Conservation (phyloP, 306 rosid species). For the Prunus mume region DNA sequence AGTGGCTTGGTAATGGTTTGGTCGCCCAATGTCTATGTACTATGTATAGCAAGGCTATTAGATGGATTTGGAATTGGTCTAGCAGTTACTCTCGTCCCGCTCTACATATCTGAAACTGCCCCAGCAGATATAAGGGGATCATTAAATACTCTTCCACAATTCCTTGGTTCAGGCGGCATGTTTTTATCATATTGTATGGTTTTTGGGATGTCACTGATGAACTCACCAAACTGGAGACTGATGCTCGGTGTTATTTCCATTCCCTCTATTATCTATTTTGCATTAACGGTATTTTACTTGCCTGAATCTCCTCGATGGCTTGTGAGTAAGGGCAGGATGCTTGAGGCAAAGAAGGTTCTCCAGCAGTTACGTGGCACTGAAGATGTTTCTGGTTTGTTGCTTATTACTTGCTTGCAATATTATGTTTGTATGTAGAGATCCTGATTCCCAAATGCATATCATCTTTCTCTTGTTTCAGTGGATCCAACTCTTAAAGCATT, state of each 20-base stretch:
- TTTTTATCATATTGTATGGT: constrained; percentile 73
- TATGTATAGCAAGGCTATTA: constrained; percentile 59
- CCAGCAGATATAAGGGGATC: constrained; percentile 83
- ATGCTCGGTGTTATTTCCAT: constrained; percentile 80
- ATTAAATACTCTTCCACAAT: constrained; percentile 81
- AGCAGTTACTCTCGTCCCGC: constrained; percentile 73
- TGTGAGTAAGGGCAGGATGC: constrained; percentile 82
- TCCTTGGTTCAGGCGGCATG: constrained; percentile 81
- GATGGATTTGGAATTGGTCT: constrained; percentile 90
- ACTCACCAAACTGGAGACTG: constrained; percentile 66
- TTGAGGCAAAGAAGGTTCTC: constrained; percentile 73
- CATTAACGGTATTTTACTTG: constrained; percentile 63
- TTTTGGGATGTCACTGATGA: constrained; percentile 54
- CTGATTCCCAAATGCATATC: neutral
- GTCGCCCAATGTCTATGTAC: constrained; percentile 73
- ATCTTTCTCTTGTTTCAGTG: neutral
- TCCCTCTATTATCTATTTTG: constrained; percentile 59
- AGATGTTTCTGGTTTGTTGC: constrained; percentile 72
- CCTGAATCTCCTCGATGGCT: constrained; percentile 93
- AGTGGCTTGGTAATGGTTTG: constrained; percentile 74
- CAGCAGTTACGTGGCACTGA: constrained; percentile 70
- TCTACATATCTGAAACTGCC: constrained; percentile 80
- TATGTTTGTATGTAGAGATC: neutral
- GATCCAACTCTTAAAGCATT: constrained; percentile 2
- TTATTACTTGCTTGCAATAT: neutral